These are phyloP conservation scores for Solanum paucissectum DNA, from an alignment of 257 asterid genomes.

Conservation along the genomic window DNA sequence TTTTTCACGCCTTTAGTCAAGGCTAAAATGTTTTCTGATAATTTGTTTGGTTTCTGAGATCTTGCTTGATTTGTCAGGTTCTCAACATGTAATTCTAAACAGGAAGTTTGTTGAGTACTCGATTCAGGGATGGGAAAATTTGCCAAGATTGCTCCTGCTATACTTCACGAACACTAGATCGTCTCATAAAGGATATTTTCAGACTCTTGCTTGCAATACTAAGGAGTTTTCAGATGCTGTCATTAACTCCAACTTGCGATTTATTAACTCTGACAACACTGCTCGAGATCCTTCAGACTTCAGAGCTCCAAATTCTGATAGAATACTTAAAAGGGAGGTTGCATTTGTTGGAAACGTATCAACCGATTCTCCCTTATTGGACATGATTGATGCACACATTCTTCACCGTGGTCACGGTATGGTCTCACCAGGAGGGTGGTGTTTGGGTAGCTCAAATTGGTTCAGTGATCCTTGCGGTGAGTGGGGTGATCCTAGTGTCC, in stretches of 20 bases:
- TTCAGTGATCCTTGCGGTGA: conserved; percentile 19
- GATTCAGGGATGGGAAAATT: conserved; percentile 31
- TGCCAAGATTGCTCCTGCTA: conserved; percentile 28
- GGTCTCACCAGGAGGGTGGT: conserved; percentile 37
- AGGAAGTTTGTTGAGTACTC: conserved; percentile 20
- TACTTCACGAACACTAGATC: conserved; percentile 27
- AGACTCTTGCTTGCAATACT: conserved; percentile 28
- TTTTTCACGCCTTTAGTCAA: background rate
- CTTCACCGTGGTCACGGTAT: conserved; percentile 14
- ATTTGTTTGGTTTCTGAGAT: background rate
- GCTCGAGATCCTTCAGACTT: background rate
- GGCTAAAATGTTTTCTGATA: background rate
- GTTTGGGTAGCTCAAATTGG: conserved; percentile 25
- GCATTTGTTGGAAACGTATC: conserved; percentile 23
- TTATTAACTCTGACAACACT: background rate
- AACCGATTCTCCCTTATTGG: conserved; percentile 13
- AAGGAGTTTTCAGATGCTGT: conserved; percentile 14
- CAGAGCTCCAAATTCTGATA: background rate
- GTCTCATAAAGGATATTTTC: conserved; percentile 31
- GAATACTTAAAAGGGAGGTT: conserved; percentile 14
- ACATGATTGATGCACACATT: conserved; percentile 22
- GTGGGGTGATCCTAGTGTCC: conserved; percentile 22
- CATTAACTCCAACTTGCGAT: conserved; percentile 30
- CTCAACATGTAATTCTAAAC: conserved; percentile 29
- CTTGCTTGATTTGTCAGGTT: conserved; percentile 16